Conservation (phyloP, 2,329 filamentous ascomycete species). For the Penicillium sp. region DNA sequence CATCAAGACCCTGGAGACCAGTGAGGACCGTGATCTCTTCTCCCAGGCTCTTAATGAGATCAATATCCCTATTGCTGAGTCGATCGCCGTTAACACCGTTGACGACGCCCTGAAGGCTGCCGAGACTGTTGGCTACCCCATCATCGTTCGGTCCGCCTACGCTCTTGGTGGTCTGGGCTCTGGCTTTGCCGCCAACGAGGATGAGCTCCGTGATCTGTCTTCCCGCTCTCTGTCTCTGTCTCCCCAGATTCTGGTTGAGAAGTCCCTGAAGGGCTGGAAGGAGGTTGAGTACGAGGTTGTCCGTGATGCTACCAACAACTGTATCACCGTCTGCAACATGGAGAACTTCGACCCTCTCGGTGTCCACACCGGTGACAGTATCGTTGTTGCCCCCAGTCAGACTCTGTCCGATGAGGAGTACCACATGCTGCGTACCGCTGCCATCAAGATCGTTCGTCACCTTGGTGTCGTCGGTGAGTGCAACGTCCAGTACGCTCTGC, state of each 20-base stretch:
- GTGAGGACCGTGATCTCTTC: constrained; percentile 94
- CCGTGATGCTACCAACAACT: constrained; percentile 95
- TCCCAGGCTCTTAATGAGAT: constrained; percentile 96
- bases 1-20: constrained; percentile 89
- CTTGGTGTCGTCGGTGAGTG: constrained; percentile 97
- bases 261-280: constrained; percentile 99
- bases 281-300: constrained; percentile 99
- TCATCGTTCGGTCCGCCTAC: constrained; percentile 96
- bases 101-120: constrained; percentile 91
- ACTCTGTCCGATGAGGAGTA: constrained; percentile 98
- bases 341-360: constrained; percentile 98
- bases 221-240: constrained; percentile 90
- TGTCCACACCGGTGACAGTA: constrained; percentile 97
- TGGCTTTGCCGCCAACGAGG: constrained; percentile 90
- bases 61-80: constrained; percentile 94
- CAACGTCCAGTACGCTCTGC: constrained; percentile 96
- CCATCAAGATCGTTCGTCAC: constrained; percentile 98
- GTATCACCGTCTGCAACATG: constrained; percentile 98
- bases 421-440: constrained; percentile 96
- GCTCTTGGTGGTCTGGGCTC: constrained; percentile 94
- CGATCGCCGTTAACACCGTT: constrained; percentile 85
- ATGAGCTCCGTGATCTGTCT: constrained; percentile 91
- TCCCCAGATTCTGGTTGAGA: constrained; percentile 96
- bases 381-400: constrained; percentile 95
- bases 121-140: constrained; percentile 85